A percentile compares a stretch with the other conserved stretches of the same genome.
Conservation (phyloP, 306 rosid species). For the Quercus alba region DNA sequence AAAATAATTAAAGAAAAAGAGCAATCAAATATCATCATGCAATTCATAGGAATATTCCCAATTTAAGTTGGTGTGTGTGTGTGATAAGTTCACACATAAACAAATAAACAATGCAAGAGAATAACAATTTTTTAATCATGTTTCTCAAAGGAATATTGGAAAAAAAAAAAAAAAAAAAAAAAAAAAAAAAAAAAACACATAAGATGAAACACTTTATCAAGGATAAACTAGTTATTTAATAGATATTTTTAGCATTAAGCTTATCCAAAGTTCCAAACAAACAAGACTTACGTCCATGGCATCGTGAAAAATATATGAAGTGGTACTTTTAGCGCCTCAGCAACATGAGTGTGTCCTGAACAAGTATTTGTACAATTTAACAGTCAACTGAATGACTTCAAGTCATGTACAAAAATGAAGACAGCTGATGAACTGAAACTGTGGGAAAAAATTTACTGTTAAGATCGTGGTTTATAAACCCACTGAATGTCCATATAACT, state of each 20-base stretch:
- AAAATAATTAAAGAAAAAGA: not conserved
- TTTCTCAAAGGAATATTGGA: not conserved
- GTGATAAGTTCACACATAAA: not conserved
- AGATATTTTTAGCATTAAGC: conserved; percentile 18
- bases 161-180: too few relatives aligned
- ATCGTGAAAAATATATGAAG: conserved; percentile 88
- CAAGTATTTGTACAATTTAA: conserved; percentile 30
- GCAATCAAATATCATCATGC: conserved; percentile 3
- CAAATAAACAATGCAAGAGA: not conserved
- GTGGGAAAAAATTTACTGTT: not conserved
- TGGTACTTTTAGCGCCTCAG: conserved; percentile 69
- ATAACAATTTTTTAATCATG: not conserved
- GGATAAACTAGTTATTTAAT: not conserved
- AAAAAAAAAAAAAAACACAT: conserved; percentile 8
- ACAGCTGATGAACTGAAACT: not conserved
- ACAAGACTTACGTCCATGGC: conserved; percentile 98
- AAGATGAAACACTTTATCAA: not conserved
- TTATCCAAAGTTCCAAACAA: conserved; percentile 29
- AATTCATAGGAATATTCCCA: conserved; percentile 7
- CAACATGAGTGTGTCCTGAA: conserved; percentile 91
- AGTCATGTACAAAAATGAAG: not conserved
- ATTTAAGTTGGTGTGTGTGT: not conserved
- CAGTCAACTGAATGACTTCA: conserved; percentile 5
- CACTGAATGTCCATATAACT: too few relatives aligned
- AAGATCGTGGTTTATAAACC: too few relatives aligned